Evolutionary conservation across 2,329 filamentous ascomycete species (phyloP).

Genomic region (Aspergillus pseudotamarii): DNA sequence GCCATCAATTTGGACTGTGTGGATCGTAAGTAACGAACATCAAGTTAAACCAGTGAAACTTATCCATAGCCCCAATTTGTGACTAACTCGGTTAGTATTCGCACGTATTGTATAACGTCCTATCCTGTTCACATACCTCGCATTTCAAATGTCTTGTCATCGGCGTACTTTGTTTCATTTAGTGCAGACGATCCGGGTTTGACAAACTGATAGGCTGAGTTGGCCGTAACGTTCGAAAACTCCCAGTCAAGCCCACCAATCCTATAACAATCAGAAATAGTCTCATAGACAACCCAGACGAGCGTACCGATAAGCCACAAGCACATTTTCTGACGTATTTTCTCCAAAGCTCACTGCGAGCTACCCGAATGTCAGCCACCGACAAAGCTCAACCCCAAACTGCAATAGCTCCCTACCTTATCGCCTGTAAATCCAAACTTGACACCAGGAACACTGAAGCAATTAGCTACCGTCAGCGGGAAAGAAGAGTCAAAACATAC

Average conservation of each 20-base stretch:
- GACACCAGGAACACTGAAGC: conserved; percentile 51
- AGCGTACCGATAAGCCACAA: conserved; percentile 54
- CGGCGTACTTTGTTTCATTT: conserved; percentile 43
- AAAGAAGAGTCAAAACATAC: conserved; percentile 40
- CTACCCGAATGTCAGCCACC: conserved; percentile 16
- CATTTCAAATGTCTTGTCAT: conserved; percentile 57
- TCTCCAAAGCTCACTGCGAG: conserved; percentile 59
- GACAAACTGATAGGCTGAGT: conserved; percentile 59
- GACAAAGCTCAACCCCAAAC: not conserved
- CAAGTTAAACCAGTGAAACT: conserved; percentile 12
- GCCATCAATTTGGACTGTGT: conserved; percentile 54
- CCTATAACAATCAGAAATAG: conserved; percentile 30
- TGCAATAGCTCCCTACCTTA: conserved; percentile 31
- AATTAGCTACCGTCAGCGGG: not conserved
- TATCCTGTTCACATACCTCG: conserved; percentile 31
- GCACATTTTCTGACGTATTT: conserved; percentile 51
- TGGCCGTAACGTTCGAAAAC: conserved; percentile 62
- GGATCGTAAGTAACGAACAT: conserved; percentile 15
- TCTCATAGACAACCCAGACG: not conserved
- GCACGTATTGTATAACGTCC: not conserved
- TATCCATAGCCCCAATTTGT: conserved; percentile 63
- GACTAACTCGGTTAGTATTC: conserved; percentile 36
- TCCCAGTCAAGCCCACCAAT: conserved; percentile 61
- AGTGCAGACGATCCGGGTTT: conserved; percentile 41
- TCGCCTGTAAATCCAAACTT: conserved; percentile 59